Evolutionary conservation across 257 asterid genomes (phyloP), one percentile per base, ranked within the genome.

Genomic region (Lithospermum erythrorhizon): DNA sequence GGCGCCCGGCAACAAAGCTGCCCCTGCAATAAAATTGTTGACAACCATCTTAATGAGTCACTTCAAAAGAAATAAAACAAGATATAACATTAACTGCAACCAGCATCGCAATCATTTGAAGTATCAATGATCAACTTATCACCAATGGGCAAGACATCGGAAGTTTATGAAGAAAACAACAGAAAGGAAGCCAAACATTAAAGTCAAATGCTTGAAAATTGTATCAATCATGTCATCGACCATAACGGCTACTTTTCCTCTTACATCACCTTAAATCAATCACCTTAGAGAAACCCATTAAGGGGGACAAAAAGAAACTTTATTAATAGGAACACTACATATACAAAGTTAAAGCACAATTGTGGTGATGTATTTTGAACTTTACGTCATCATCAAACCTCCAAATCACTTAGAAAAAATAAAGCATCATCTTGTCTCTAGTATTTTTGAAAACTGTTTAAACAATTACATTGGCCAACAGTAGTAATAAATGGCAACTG

Each of bases 211-310:
- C 21, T 63, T 80, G 67, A 66, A 85, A 71, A 95, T 95, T 67
- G 96, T 88, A 76, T 88, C 95, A 45, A 88, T 88, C 96, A 88
- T 88, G 81, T 88, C 96, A 71, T 88, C 96, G 79, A 88, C 87
- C 96, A 88, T 85, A 27, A 88, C 93, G 20, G 96, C 96, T 71
- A 88, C 95, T 81, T 88, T 85, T 16, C 96, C 96, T 53, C 68
- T 77, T 51, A 88, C 96, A 72, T 85, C 96, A 59, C 96, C 96
- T 88, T 86, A 88, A 82, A 83, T 88, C 85, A 95, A 88, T 83
- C 71, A 88, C 96, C 96, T 87, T 81, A 24, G 53, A 27, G 54
- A 53, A n/a, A 20, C 15, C 15, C 7, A 62, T 41, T 29, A 61
- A 25, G 60, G 27, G 69, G 60, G n/a, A 52, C 57, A 22, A 23